These are phyloP conservation scores for Wickerhamomyces sp. DNA, from an alignment of 1,139 yeast species.

Conservation along the genomic window DNA sequence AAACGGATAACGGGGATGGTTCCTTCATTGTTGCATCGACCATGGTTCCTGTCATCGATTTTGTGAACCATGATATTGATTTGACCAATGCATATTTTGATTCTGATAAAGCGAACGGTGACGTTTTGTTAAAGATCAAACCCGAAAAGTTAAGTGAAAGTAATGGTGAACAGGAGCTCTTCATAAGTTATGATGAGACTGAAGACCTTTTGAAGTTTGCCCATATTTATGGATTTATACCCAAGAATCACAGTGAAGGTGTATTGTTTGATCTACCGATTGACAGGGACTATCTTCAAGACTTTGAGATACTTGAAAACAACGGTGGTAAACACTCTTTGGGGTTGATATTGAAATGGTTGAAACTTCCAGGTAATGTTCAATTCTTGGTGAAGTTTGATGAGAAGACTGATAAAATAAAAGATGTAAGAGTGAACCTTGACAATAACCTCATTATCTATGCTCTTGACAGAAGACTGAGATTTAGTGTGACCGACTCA, in stretches of 20 bases:
- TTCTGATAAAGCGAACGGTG: constrained; percentile 43
- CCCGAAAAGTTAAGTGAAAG: constrained; percentile 2
- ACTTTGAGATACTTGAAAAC: constrained; percentile 8
- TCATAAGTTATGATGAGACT: constrained; percentile 44
- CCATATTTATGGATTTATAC: constrained; percentile 57
- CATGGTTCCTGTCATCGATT: constrained; percentile 62
- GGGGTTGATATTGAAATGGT: constrained; percentile 20
- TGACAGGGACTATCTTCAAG: constrained; percentile 23
- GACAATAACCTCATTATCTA: constrained; percentile 27
- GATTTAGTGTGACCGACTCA: too few relatives aligned
- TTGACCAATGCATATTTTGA: constrained; percentile 54
- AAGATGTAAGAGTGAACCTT: constrained; percentile 21
- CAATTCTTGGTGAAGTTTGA: constrained; percentile 26
- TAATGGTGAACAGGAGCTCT: constrained; percentile 28
- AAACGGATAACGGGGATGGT: constrained; percentile 17
- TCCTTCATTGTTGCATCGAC: constrained; percentile 49
- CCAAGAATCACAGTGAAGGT: constrained; percentile 24
- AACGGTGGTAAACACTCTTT: constrained; percentile 14
- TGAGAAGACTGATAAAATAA: constrained; percentile 7
- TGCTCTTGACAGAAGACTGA: constrained; percentile 19
- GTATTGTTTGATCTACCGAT: constrained; percentile 22
- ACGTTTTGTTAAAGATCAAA: constrained; percentile 36
- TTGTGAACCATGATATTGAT: constrained; percentile 51
- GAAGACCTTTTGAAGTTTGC: constrained; percentile 45
- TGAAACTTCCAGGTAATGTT: constrained; percentile 27